Base-by-base conservation (phyloP, 768 basidiomycete species). In the Pisolithus orientalis region DNA sequence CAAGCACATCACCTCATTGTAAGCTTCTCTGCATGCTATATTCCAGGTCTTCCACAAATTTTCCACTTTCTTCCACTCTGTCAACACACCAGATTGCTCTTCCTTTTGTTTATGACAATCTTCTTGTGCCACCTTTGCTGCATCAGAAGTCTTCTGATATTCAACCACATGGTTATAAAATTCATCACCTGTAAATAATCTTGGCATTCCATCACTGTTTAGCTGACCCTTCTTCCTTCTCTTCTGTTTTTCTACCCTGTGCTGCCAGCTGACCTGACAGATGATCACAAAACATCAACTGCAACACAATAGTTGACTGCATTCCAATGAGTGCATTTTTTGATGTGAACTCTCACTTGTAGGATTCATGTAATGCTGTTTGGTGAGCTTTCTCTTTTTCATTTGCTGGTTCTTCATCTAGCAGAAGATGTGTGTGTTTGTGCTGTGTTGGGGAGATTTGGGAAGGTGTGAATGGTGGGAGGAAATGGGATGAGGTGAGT, bases 261-360 rank as follows among this genome's bases (percentile, higher is more conserved):
- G 52, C 51, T 32, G 48, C 51, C 2, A 59, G 44, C 49, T 58
- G 59, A 13, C 44, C 40, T 5, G 49, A 49, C 13, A 60, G 38
- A 17, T 38, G 10, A 29, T 54, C 55, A 48, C 48, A 56, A 44
- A 54, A 61, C n/a, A 49, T 43, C 9, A 44, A 51, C 11, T 59
- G 56, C 16, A 59, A 31, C 5, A 61, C 55, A 6, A 49, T 43
- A 13, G 39, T 45, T 4, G 58, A 49, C 44, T 61, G 58, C 60
- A 59, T 52, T 16, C 24, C 29, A 39, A 57, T 25, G 8, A 61
- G 45, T 27, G 45, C 38, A 3, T 44, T 40, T 37, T 61, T 61
- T 10, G 25, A 45, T 8, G 21, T 7, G 28, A 27, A n/a, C 31
- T 56, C 46, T 2, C 13, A 10, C 16, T 2, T 31, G 4, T 55